Evolutionary conservation across 2,329 filamentous ascomycete genomes (phyloP), one percentile per base, ranked within the genome.

Genomic region (Venturia nashicola): DNA sequence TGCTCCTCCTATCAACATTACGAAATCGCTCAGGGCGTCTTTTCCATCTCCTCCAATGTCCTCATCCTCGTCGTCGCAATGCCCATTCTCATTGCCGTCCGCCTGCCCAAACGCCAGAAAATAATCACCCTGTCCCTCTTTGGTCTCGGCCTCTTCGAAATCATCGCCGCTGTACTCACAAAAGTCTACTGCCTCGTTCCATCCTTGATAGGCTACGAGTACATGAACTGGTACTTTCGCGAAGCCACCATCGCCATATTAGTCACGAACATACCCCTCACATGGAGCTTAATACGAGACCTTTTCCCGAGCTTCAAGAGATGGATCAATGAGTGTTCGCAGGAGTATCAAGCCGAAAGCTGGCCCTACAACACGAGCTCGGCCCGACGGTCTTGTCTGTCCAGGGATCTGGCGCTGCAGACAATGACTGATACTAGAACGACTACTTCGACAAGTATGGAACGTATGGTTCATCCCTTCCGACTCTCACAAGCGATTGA

Each of bases 161-260:
- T 57, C 14, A 23, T 57, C 32, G 11, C 51, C 32, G 51, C 51
- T 20, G 5, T 57, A 2, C 32, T 57, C 16, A 57, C 51, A 9
- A 57, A 57, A 20, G 14, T 57, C 18, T 57, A 57, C 32, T 57
- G 51, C 14, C 51, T 57, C 18, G 51, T 57, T n/a, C 27, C 51
- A n/a, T 34, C 27, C 16, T n/a, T 57, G 32, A 57, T 57, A 36
- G 36, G 51, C 16, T 57, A 57, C 32, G 5, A 57, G 20, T 57
- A 57, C 51, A 57, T 57, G 51, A 57, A 57, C 18, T 57, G 51
- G 51, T 57, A 57, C 51, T 57, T 57, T 11, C 51, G 51, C 27
- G 51, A 57, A 57, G 51, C 51, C 32, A 57, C 51, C 18, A 57
- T 57, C 51, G 51, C 51, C 18, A 36, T 57, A 1, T n/a, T 57